phyloP scores from a whole-genome alignment of 345 rosid genomes.

The Rhizophora mangle region DNA sequence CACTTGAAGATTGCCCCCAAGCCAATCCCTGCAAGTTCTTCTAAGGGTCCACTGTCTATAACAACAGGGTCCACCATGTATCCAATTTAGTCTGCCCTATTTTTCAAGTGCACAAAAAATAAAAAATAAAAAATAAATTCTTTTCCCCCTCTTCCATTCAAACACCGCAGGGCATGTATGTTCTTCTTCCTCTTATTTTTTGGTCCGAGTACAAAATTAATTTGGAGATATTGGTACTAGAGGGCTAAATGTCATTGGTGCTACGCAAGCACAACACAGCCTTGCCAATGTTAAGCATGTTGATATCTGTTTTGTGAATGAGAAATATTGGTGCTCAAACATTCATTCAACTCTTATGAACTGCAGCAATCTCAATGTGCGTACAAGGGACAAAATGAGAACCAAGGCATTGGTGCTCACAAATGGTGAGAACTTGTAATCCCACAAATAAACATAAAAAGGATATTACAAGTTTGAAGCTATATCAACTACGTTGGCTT shows the following conservation, averaged over 20 bases:
- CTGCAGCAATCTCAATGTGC: slow-evolving; percentile 24
- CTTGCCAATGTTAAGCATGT: no score
- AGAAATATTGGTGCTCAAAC: not conserved
- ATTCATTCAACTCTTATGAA: slow-evolving; percentile 36
- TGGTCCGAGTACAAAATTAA: no score
- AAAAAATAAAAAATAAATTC: not conserved
- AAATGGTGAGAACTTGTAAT: slow-evolving; percentile 16
- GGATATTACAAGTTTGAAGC: slow-evolving; percentile 10
- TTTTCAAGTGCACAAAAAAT: not conserved
- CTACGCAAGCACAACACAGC: no score
- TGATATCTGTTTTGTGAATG: no score
- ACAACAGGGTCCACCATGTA: slow-evolving; percentile 25
- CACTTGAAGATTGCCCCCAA: slow-evolving; percentile 33
- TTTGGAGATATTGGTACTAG: no score
- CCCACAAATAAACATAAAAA: slow-evolving; percentile 6
- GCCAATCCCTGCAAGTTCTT: slow-evolving; percentile 2
- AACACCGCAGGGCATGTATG: not conserved
- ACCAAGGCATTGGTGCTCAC: slow-evolving; percentile 31
- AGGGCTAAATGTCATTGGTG: no score
- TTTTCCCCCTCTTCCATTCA: not conserved
- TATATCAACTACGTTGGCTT: slow-evolving; percentile 27
- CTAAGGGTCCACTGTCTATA: slow-evolving; percentile 2
- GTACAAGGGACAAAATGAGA: slow-evolving; percentile 28
- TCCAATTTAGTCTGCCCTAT: not conserved
- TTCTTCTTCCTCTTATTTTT: no score